These are phyloP conservation scores for Bryum argenteum DNA, from an alignment of 225 moss, liverwort and hornwort species.

Conservation along the genomic window DNA sequence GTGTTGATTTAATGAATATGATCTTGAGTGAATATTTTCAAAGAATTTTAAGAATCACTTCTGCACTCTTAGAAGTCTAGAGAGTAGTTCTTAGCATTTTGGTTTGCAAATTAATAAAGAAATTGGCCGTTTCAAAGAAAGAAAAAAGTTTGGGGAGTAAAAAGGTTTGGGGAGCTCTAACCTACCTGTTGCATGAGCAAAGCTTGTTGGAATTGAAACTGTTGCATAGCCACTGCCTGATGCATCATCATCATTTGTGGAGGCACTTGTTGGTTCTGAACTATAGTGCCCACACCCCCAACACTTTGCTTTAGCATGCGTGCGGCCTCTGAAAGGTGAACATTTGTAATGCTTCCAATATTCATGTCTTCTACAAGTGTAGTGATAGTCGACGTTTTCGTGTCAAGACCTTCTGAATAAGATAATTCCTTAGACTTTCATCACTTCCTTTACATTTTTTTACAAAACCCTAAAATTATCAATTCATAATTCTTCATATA, in stretches of 20 bases:
- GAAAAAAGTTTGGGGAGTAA: too few relatives aligned
- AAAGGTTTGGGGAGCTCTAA: too few relatives aligned
- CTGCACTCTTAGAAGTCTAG: too few relatives aligned
- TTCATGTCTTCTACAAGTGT: slow-evolving; percentile 33
- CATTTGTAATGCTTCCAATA: slow-evolving; percentile 32
- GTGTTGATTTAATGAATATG: too few relatives aligned
- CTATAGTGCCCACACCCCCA: slow-evolving; percentile 37
- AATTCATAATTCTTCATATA: too few relatives aligned
- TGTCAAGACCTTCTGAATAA: neutral
- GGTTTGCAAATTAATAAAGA: too few relatives aligned
- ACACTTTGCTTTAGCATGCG: slow-evolving; percentile 66
- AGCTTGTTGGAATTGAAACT: slow-evolving; percentile 92
- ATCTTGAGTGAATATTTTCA: too few relatives aligned
- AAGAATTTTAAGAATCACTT: too few relatives aligned
- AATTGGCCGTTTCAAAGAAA: too few relatives aligned
- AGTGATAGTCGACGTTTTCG: neutral
- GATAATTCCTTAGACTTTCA: neutral
- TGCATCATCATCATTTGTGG: slow-evolving; percentile 92
- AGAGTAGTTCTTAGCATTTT: too few relatives aligned
- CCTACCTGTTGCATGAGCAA: slow-evolving; percentile 83
- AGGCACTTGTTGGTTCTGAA: slow-evolving; percentile 66
- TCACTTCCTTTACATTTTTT: too few relatives aligned
- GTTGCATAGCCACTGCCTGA: slow-evolving; percentile 94
- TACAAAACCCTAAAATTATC: too few relatives aligned
- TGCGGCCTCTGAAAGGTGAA: slow-evolving; percentile 68